Evolutionary conservation across 2,329 filamentous ascomycete genomes (phyloP).

Genomic region (Setomelanomma holmii): DNA sequence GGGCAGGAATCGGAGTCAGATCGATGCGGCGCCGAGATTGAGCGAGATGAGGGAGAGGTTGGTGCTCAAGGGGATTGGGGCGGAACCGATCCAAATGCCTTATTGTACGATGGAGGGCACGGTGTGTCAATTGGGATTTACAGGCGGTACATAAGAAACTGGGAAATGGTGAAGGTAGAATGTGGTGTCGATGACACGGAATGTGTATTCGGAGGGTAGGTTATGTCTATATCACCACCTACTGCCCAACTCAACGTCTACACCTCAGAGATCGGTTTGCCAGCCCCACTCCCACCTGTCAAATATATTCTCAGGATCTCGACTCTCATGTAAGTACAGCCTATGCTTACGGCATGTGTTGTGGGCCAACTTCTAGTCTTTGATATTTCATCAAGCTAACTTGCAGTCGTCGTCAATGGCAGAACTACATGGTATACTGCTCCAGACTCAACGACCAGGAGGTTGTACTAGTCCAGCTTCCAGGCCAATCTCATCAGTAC

Average conservation of each 20-base stretch:
- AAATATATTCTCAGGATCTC: too few relatives aligned
- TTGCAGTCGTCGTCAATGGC: neutral
- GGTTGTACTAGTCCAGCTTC: neutral
- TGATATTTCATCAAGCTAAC: neutral
- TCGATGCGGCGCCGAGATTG: conserved; percentile 72
- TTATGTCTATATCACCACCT: too few relatives aligned
- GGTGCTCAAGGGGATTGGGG: conserved; percentile 70
- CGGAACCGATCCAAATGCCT: conserved; percentile 73
- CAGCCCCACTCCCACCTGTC: too few relatives aligned
- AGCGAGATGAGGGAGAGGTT: conserved; percentile 79
- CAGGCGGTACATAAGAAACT: neutral
- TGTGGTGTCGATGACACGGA: neutral
- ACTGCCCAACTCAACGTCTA: too few relatives aligned
- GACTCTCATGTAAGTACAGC: too few relatives aligned
- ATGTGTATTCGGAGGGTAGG: neutral
- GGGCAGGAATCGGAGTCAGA: conserved; percentile 74
- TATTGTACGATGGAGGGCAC: conserved; percentile 71
- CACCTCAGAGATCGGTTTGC: too few relatives aligned
- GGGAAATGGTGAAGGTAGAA: neutral
- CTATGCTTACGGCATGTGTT: too few relatives aligned
- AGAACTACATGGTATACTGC: too few relatives aligned
- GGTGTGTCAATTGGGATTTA: conserved; percentile 23
- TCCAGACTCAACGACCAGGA: too few relatives aligned
- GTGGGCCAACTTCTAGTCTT: too few relatives aligned
- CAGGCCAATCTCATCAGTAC: neutral